Base-by-base conservation (phyloP, 1,139 yeast genomes). In the Sugiyamaella japonica region DNA sequence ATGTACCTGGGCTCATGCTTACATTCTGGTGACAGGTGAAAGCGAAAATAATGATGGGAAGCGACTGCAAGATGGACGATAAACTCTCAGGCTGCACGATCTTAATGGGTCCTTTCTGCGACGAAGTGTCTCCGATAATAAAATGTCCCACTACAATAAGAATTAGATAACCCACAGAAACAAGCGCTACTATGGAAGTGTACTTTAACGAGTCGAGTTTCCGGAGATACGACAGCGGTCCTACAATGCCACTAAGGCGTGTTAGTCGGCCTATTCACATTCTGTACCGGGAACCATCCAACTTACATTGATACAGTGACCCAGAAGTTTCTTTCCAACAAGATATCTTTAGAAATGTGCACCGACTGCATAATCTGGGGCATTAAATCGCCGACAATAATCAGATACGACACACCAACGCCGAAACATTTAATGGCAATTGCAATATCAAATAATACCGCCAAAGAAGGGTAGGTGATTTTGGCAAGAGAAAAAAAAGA, bases 391-490 rank as follows among this genome's bases (percentile, higher is more conserved):
- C 97, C 98, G 56, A 90, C 84, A 56, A 93, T 82, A 42, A 93
- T 95, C 59, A 93, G 73, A 65, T 95, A 93, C 53, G 95, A 85
- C 12, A 93, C 82, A 1, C 95, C 93, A 5, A 90, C 97, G 12
- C 99, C 99, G 73, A 88, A 91, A 73, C 96, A 88, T 70, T 91
- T 96, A 55, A 90, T 75, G 23, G 93, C 90, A 68, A 91, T 90
- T 13, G 96, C 95, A 13, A 85, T 67, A 70, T 91, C 98, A 72
- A 91, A 91, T 34, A 89, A 70, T 36, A 90, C 85, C 1, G 95
- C 83, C 45, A 90, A 73, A n/a, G 80, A 75, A 0, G 98, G 98
- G 66, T 89, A 90, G 0, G 97, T 87, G 54, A 88, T 80, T 54
- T 85, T 81, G 63, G 97, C 88, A 17, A 93, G 76, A 37, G 87